Evolutionary conservation across 345 rosid species (phyloP).

Genomic region (Aurinia saxatilis): DNA sequence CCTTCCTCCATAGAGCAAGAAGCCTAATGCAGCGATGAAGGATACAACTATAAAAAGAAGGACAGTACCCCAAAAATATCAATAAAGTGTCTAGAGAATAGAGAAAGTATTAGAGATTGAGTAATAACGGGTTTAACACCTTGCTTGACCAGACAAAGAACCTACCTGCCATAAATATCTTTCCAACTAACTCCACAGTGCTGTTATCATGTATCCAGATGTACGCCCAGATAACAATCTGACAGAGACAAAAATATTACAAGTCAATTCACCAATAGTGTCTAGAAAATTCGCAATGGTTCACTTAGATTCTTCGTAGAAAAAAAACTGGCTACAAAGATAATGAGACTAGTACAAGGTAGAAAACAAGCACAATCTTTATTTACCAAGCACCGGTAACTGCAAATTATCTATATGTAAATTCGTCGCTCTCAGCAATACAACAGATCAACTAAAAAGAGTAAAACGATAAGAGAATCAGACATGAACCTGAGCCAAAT

Average conservation of each 20-base stretch:
- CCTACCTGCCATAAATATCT: slow-evolving; percentile 85
- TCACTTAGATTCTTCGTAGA: slow-evolving; percentile 3
- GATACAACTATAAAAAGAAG: slow-evolving; percentile 61
- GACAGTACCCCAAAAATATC: neutral
- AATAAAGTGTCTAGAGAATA: neutral
- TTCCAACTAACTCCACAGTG: slow-evolving; percentile 61
- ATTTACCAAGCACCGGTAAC: neutral
- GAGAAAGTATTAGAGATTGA: neutral
- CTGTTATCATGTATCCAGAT: slow-evolving; percentile 82
- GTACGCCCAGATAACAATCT: slow-evolving; percentile 83
- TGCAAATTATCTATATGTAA: neutral
- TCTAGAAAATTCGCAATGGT: neutral
- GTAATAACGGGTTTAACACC: neutral
- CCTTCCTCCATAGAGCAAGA: slow-evolving; percentile 99
- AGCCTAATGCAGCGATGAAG: slow-evolving; percentile 82
- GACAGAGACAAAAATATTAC: slow-evolving; percentile 22
- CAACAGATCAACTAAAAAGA: neutral
- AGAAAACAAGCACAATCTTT: neutral
- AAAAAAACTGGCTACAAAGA: neutral
- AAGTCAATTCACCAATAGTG: neutral
- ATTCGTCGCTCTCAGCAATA: neutral
- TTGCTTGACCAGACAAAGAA: slow-evolving; percentile 12
- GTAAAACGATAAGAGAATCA: neutral
- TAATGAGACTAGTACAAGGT: too few species aligned
- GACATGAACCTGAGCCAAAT: slow-evolving; percentile 65